These are phyloP conservation scores for Arthroderma sp. DNA, from an alignment of 2,329 filamentous ascomycete genomes.

Conservation along the genomic window DNA sequence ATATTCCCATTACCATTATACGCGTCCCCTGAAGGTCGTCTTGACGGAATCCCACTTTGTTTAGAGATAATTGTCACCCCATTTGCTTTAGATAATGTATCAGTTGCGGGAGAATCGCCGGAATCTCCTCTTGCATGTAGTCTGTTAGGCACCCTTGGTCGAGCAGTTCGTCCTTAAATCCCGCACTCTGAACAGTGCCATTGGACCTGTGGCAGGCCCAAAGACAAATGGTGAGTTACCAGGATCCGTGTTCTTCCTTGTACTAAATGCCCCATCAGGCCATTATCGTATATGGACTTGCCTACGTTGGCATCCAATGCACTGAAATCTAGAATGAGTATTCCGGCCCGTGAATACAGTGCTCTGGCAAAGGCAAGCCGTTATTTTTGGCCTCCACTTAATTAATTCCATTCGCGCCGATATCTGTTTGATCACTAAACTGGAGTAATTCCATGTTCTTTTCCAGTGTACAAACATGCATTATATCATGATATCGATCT, in stretches of 20 bases:
- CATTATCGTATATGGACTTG: conserved; percentile 45
- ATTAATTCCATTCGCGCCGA: conserved; percentile 49
- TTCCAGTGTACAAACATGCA: conserved; percentile 49
- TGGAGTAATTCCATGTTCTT: conserved; percentile 51
- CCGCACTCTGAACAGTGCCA: no score
- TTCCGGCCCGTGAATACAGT: conserved; percentile 42
- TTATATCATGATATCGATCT: conserved; percentile 52
- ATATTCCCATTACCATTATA: no score
- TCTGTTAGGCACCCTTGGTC: no score
- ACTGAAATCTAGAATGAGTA: conserved; percentile 45
- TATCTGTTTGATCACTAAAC: conserved; percentile 48
- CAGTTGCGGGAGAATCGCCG: no score
- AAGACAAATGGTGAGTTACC: conserved; percentile 53
- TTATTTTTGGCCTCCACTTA: conserved; percentile 49
- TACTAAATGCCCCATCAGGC: conserved; percentile 42
- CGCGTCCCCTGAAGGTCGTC: no score
- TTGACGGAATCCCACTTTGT: no score
- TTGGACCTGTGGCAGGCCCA: conserved; percentile 45
- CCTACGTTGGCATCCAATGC: conserved; percentile 53
- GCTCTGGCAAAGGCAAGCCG: conserved; percentile 48
- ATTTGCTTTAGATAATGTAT: no score
- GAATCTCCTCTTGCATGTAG: no score
- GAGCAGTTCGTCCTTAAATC: no score
- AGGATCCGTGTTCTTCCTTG: conserved; percentile 43
- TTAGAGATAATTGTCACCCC: no score